Conservation (phyloP, 2,329 filamentous ascomycete genomes). For the Microcera coccophila region DNA sequence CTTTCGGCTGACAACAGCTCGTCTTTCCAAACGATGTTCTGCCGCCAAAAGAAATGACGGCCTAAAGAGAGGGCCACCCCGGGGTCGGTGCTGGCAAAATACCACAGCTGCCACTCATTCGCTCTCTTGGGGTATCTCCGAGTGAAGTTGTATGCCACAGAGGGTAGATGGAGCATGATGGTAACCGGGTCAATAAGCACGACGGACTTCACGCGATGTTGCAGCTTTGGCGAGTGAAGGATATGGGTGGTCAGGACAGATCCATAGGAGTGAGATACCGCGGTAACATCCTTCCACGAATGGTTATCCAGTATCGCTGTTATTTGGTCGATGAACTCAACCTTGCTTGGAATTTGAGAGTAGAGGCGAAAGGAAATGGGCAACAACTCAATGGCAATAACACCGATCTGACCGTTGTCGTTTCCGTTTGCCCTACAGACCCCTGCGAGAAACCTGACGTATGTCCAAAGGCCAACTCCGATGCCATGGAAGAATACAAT, state of each 20-base stretch:
- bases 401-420: slow-evolving; percentile 47
- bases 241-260: slow-evolving; percentile 61
- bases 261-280: slow-evolving; percentile 63
- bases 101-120: slow-evolving; percentile 69
- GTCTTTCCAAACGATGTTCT: slow-evolving; percentile 68
- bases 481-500: slow-evolving; percentile 69
- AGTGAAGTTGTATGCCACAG: slow-evolving; percentile 70
- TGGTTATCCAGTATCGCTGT: slow-evolving; percentile 54
- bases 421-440: slow-evolving; percentile 38
- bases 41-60: slow-evolving; percentile 67
- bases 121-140: slow-evolving; percentile 48
- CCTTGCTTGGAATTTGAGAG: slow-evolving; percentile 44
- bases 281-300: slow-evolving; percentile 54
- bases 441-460: slow-evolving; percentile 52
- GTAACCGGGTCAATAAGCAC: slow-evolving; percentile 60
- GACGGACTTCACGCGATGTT: slow-evolving; percentile 47
- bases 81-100: slow-evolving; percentile 65
- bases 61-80: slow-evolving; percentile 62
- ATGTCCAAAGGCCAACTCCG: slow-evolving; percentile 63
- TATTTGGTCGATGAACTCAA: slow-evolving; percentile 55
- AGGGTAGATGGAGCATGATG: slow-evolving; percentile 63
- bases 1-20: slow-evolving; percentile 43
- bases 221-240: slow-evolving; percentile 46
- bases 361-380: slow-evolving; percentile 63
- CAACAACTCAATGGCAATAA: slow-evolving; percentile 64